Evolutionary conservation across 768 basidiomycete species (phyloP).

Genomic region (Clitopilus hobsonii): DNA sequence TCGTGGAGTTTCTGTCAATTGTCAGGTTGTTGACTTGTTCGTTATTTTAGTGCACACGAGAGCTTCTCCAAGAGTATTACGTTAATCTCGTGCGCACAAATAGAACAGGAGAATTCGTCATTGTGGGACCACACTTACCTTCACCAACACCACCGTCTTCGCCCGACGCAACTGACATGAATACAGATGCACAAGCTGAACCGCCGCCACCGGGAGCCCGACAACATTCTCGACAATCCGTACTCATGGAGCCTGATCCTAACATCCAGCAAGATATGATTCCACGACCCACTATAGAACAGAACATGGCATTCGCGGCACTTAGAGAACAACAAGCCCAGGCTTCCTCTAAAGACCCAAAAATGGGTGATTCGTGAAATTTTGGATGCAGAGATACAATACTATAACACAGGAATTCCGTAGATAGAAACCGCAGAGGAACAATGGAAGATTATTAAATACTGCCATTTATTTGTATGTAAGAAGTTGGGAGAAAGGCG

Average conservation of each 20-base stretch:
- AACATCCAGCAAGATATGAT: conserved; percentile 32
- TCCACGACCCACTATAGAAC: conserved; percentile 69
- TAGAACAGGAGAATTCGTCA: conserved; percentile 52
- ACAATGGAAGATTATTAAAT: conserved; percentile 14
- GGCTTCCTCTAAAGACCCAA: not conserved
- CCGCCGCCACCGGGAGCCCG: conserved; percentile 13
- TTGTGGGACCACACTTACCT: conserved; percentile 40
- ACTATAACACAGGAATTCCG: conserved; percentile 8
- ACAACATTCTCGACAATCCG: conserved; percentile 10
- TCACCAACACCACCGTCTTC: conserved; percentile 37
- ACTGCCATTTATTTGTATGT: conserved; percentile 16
- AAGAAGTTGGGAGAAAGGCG: not conserved
- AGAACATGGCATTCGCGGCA: conserved; percentile 81
- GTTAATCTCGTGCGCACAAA: conserved; percentile 88
- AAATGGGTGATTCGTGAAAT: not conserved
- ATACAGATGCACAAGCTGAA: conserved; percentile 13
- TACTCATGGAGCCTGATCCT: conserved; percentile 35
- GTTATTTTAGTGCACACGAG: conserved; percentile 85
- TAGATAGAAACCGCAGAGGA: not conserved
- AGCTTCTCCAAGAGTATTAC: conserved; percentile 91
- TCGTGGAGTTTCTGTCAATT: conserved; percentile 15
- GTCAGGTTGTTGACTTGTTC: conserved; percentile 15
- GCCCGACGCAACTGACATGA: conserved; percentile 51
- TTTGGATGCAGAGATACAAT: conserved; percentile 7
- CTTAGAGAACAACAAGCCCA: conserved; percentile 36